Evolutionary conservation across 257 asterid genomes (phyloP).

Genomic region (Solanum bulbocastanum): DNA sequence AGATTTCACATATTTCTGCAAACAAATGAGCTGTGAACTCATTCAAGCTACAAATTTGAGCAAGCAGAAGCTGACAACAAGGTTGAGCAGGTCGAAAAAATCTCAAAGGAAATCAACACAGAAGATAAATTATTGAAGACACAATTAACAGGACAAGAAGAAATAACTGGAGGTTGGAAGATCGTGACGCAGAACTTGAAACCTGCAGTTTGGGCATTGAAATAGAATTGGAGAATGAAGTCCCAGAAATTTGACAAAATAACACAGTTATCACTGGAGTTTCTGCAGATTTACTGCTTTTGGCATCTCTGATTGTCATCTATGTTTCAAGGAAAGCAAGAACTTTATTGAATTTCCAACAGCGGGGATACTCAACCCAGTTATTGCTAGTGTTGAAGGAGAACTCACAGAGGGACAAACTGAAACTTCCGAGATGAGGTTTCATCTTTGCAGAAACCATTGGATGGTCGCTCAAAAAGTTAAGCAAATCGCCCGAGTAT

Average conservation of each 20-base stretch:
- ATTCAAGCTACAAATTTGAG: background rate
- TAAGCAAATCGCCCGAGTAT: background rate
- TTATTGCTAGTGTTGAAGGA: background rate
- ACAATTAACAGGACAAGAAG: background rate
- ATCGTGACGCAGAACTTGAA: background rate
- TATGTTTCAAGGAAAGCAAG: slow-evolving; percentile 11
- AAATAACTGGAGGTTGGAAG: background rate
- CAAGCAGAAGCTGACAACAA: background rate
- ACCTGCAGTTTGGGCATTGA: background rate
- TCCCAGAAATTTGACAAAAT: slow-evolving; percentile 7
- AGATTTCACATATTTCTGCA: slow-evolving; percentile 1
- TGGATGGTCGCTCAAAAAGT: background rate
- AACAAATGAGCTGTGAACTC: slow-evolving; percentile 4
- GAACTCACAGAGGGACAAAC: slow-evolving; percentile 1
- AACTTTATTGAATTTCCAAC: slow-evolving; percentile 1
- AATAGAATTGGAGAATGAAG: background rate
- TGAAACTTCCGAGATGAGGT: background rate
- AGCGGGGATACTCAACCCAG: background rate
- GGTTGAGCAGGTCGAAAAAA: background rate
- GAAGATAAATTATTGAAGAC: background rate
- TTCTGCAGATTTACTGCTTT: slow-evolving; percentile 3
- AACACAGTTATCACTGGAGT: slow-evolving; percentile 6
- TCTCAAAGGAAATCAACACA: background rate
- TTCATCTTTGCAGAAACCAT: background rate
- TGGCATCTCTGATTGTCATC: slow-evolving; percentile 24